Conservation (phyloP, 2,329 filamentous ascomycete genomes). For the Beauveria caledonica region DNA sequence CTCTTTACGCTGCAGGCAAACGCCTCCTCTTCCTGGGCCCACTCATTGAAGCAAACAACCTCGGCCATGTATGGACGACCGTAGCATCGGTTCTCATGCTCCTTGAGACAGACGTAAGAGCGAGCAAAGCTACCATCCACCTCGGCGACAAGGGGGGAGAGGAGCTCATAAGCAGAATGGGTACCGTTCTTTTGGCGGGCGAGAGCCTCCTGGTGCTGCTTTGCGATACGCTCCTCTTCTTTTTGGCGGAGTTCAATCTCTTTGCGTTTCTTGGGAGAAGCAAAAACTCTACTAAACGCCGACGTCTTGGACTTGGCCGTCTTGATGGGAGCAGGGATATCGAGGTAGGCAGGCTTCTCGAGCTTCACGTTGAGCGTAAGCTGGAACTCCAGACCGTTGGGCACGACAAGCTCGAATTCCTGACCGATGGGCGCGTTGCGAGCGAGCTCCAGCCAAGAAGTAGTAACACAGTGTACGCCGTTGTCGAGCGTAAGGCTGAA, state of each 20-base stretch:
- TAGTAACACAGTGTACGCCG: slow-evolving; percentile 94
- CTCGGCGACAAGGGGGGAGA: slow-evolving; percentile 77
- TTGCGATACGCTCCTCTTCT: slow-evolving; percentile 65
- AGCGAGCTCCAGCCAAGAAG: slow-evolving; percentile 86
- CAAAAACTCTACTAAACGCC: slow-evolving; percentile 84
- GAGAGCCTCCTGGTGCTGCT: slow-evolving; percentile 55
- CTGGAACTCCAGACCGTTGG: slow-evolving; percentile 98
- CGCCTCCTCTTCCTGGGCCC: slow-evolving; percentile 78
- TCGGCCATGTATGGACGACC: slow-evolving; percentile 83
- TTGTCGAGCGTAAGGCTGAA: slow-evolving; percentile 98
- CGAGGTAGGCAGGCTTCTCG: slow-evolving; percentile 63
- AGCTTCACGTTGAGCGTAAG: slow-evolving; percentile 94
- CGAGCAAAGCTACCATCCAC: slow-evolving; percentile 85
- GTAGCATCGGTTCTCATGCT: slow-evolving; percentile 82
- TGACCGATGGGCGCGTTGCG: slow-evolving; percentile 92
- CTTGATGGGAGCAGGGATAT: slow-evolving; percentile 51
- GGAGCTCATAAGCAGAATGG: slow-evolving; percentile 74
- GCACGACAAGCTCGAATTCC: slow-evolving; percentile 94
- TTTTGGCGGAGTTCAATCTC: slow-evolving; percentile 80
- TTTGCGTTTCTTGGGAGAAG: slow-evolving; percentile 93
- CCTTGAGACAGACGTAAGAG: slow-evolving; percentile 87
- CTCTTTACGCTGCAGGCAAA: slow-evolving; percentile 86
- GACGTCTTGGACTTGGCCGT: slow-evolving; percentile 65
- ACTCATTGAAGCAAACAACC: slow-evolving; percentile 95
- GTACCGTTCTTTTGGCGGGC: slow-evolving; percentile 54